Base-by-base conservation (phyloP, 2,329 filamentous ascomycete species). In the Metarhizium sp. region DNA sequence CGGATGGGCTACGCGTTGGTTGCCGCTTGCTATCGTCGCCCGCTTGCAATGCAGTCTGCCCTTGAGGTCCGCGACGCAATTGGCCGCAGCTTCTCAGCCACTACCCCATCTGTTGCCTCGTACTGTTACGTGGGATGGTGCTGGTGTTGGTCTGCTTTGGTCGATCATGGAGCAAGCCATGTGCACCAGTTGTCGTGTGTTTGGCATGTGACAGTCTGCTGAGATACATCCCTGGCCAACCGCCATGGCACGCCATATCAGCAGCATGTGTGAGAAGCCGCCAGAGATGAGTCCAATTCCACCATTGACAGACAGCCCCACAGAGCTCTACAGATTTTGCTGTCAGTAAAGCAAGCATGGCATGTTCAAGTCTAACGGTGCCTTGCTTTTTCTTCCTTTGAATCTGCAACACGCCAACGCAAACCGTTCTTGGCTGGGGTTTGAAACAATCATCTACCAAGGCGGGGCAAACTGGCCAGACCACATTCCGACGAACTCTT, bases 211-310 rank as follows among this genome's bases (percentile, higher is more conserved):
- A 53, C 42, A 43, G 13, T 34, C 29, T 53, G 30, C 10, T 38
- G 40, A 43, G 48, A 49, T 55, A 20, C 55, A 52, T 53, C 57
- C 56, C 38, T 46, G 43, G 42, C 58, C 58, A 59, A 57, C 56
- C 57, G 52, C 58, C 55, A 54, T 51, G 18, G 54, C 56, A 59
- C 54, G 38, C 47, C 38, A 16, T 45, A 36, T 45, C 34, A 40
- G 51, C n/a, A 20, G 32, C 40, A 46, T 45, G 29, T 30, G 45
- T 48, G 45, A 10, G 13, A 32, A 36, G 40, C 7, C 14, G 10
- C 38, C 18, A 25, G 25, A 16, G 14, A 47, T 20, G 51, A 30
- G 38, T 4, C 42, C 6, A 45, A 45, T 45, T 45, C n/a, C 42
- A 20, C 42, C n/a, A 45, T 45, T 45, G n/a, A 16, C n/a, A 20